A percentile compares a stretch with the other conserved stretches of the same genome.
phyloP scores from a whole-genome alignment of 2,329 filamentous ascomycete genomes.

The Aureobasidium musti region DNA sequence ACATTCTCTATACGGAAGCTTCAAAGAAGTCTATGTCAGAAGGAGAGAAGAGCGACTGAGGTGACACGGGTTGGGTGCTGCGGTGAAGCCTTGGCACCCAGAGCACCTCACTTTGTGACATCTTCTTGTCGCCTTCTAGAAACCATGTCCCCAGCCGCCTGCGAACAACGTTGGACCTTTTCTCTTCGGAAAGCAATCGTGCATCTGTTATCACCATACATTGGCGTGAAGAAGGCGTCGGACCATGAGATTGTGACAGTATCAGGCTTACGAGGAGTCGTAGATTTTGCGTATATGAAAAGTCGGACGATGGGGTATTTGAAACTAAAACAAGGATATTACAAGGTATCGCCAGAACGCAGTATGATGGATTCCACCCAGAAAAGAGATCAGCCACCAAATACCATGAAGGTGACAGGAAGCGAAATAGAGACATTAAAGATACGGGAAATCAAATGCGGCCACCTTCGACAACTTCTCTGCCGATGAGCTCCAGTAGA shows the following conservation, averaged over 20 bases:
- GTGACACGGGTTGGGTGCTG: not conserved
- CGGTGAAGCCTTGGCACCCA: constrained; percentile 1
- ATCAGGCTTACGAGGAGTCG: no score
- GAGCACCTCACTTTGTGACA: constrained; percentile 12
- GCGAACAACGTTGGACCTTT: not conserved
- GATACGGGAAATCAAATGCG: constrained; percentile 40
- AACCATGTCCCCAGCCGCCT: not conserved
- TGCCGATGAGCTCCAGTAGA: constrained; percentile 64
- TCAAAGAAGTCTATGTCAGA: not conserved
- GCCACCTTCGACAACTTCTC: constrained; percentile 63
- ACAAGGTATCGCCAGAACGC: constrained; percentile 24
- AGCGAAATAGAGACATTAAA: not conserved
- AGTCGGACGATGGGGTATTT: not conserved
- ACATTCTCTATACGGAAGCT: no score
- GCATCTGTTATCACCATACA: no score
- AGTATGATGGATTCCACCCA: not conserved
- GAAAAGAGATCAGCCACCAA: constrained; percentile 11
- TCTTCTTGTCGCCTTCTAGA: not conserved
- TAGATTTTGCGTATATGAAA: not conserved
- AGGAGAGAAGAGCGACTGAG: not conserved
- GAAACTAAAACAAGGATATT: not conserved
- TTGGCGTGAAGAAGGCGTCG: no score
- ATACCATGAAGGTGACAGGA: not conserved
- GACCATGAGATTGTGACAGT: no score
- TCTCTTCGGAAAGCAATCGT: not conserved